phyloP scores from a whole-genome alignment of 345 rosid species.

The Syzygium grande region DNA sequence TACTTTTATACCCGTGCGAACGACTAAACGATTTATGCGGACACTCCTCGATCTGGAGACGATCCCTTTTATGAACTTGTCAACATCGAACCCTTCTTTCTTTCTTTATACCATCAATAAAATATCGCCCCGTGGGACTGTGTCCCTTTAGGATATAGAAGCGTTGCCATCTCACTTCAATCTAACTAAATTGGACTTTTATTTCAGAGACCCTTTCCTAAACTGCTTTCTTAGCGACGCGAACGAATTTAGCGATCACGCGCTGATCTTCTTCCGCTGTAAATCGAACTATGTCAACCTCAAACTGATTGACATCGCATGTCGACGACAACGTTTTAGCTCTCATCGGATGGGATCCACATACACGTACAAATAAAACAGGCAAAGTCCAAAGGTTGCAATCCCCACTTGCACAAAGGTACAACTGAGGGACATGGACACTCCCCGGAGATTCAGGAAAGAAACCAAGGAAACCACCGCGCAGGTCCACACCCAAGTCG shows the following conservation, averaged over 20 bases:
- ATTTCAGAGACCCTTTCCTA: neutral
- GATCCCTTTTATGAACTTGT: neutral
- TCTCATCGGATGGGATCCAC: neutral
- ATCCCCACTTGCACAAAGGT: neutral
- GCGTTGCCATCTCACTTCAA: neutral
- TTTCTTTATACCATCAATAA: neutral
- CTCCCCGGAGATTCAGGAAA: neutral
- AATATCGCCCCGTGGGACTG: neutral
- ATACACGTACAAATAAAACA: neutral
- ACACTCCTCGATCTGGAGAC: neutral
- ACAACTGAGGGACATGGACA: neutral
- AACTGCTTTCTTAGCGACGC: neutral
- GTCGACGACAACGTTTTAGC: neutral
- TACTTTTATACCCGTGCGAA: neutral
- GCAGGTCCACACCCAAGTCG: neutral
- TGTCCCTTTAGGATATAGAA: neutral
- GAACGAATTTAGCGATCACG: neutral
- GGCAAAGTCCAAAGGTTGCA: neutral
- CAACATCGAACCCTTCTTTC: neutral
- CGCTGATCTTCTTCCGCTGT: neutral
- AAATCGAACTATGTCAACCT: neutral
- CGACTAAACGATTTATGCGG: neutral
- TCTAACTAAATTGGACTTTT: neutral
- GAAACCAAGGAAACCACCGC: neutral
- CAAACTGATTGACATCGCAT: neutral